phyloP scores from a whole-genome alignment of 306 rosid genomes.

The Fragaria iinumae region DNA sequence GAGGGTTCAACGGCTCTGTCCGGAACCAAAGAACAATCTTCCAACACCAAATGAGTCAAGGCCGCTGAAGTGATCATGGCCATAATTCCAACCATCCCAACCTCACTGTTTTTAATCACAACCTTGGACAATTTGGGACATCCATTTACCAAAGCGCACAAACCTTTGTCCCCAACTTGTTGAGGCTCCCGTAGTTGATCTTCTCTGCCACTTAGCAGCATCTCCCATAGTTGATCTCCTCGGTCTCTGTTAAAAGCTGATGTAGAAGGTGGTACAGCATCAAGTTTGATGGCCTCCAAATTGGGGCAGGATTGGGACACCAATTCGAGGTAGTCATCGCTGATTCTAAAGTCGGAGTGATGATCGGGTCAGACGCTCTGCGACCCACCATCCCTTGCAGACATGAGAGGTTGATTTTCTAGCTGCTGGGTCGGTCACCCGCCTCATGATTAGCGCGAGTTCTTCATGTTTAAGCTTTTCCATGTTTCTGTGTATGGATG shows the following conservation, averaged over 20 bases:
- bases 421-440: slow-evolving; percentile 10
- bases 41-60: too few relatives aligned
- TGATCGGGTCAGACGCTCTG: slow-evolving; percentile 20
- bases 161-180: not conserved
- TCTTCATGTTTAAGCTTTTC: slow-evolving; percentile 19
- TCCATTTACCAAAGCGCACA: not conserved
- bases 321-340: slow-evolving; percentile 11
- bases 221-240: too few relatives aligned
- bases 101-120: not conserved
- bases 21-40: too few relatives aligned
- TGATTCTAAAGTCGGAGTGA: slow-evolving; percentile 1
- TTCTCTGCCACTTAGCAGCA: too few relatives aligned
- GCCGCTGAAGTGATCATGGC: too few relatives aligned
- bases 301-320: slow-evolving; percentile 29
- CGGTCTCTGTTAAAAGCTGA: too few relatives aligned
- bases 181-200: too few relatives aligned
- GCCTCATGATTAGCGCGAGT: slow-evolving; percentile 12
- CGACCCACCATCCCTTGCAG: slow-evolving; percentile 22
- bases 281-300: slow-evolving; percentile 20
- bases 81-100: not conserved
- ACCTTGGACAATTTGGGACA: not conserved
- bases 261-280: too few relatives aligned
- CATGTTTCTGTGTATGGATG: not conserved
- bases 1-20: too few relatives aligned
- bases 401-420: slow-evolving; percentile 24